phyloP scores from a whole-genome alignment of 345 rosid genomes.

The Ricinus communis region DNA sequence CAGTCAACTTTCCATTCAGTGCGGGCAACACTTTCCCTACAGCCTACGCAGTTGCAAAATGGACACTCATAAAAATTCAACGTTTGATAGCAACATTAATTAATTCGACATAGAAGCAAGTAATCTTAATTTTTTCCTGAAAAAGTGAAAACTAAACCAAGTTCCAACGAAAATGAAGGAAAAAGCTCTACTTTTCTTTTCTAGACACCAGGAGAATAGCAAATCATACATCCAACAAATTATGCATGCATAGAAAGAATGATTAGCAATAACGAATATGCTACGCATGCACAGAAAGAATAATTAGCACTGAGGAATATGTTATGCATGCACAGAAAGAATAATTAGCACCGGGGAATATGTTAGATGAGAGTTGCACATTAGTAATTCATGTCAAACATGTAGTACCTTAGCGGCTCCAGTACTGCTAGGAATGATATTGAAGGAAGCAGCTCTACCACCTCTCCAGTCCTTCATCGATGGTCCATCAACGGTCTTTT shows the following conservation, averaged over 20 bases:
- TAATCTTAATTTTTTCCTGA: no score
- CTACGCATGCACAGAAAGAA: not conserved
- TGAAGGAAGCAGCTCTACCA: slow-evolving; percentile 74
- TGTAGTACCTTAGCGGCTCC: slow-evolving; percentile 67
- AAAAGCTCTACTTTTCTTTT: not conserved
- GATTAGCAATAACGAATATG: not conserved
- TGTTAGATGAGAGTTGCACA: not conserved
- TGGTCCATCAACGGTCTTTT: slow-evolving; percentile 75
- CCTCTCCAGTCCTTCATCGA: slow-evolving; percentile 88
- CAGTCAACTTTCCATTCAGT: slow-evolving; percentile 62
- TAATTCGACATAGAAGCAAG: no score
- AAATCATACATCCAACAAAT: not conserved
- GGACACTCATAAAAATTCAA: not conserved
- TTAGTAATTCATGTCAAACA: not conserved
- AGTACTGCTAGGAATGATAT: slow-evolving; percentile 73
- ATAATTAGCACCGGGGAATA: not conserved
- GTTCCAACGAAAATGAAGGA: not conserved
- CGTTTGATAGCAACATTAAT: no score
- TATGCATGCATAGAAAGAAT: not conserved
- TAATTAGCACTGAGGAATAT: not conserved
- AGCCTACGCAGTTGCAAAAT: slow-evolving; percentile 36
- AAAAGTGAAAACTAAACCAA: no score
- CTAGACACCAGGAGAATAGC: not conserved
- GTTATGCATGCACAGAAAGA: not conserved
- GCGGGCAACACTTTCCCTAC: slow-evolving; percentile 66